Percentiles rank a stretch among this genome's conserved stretches.
phyloP scores from a whole-genome alignment of 305 asterid species.

The Fraxinus angustifolia region DNA sequence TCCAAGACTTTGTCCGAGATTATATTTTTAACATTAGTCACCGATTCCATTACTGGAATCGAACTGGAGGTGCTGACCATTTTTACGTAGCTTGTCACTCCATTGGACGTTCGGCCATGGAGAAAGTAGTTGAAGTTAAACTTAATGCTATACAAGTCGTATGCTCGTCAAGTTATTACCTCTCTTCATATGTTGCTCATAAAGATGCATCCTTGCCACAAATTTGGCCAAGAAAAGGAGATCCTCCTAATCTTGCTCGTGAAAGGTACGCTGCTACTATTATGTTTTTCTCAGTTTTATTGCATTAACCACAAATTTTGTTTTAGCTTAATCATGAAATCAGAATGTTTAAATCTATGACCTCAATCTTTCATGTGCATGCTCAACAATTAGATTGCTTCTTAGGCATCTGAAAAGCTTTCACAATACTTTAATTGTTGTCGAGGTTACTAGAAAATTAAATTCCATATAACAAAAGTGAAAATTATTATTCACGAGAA shows the following conservation, averaged over 20 bases:
- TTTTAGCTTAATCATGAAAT: slow-evolving; percentile 4
- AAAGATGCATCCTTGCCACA: slow-evolving; percentile 83
- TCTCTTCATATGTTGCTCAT: slow-evolving; percentile 64
- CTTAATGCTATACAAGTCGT: slow-evolving; percentile 70
- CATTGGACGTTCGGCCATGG: slow-evolving; percentile 66
- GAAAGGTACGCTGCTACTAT: slow-evolving; percentile 47
- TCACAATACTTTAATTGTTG: slow-evolving; percentile 7
- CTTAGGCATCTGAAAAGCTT: not conserved
- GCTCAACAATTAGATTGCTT: not conserved
- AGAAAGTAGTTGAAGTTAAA: slow-evolving; percentile 53
- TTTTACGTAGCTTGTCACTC: slow-evolving; percentile 81
- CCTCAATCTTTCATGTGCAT: not conserved
- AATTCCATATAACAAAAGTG: not conserved
- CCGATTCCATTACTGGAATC: slow-evolving; percentile 64
- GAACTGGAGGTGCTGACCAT: slow-evolving; percentile 71
- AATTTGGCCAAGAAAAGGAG: slow-evolving; percentile 71
- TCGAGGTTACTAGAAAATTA: not conserved
- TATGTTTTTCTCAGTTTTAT: slow-evolving; percentile 9
- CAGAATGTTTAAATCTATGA: not conserved
- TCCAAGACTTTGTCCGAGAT: slow-evolving; percentile 52
- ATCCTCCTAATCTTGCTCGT: slow-evolving; percentile 43
- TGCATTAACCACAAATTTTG: not conserved
- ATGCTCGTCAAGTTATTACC: slow-evolving; percentile 66
- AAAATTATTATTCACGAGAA: not conserved
- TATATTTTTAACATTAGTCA: slow-evolving; percentile 53